These are phyloP conservation scores for Mycosphaerelloides madeirae DNA, from an alignment of 2,329 filamentous ascomycete genomes.

Conservation along the genomic window DNA sequence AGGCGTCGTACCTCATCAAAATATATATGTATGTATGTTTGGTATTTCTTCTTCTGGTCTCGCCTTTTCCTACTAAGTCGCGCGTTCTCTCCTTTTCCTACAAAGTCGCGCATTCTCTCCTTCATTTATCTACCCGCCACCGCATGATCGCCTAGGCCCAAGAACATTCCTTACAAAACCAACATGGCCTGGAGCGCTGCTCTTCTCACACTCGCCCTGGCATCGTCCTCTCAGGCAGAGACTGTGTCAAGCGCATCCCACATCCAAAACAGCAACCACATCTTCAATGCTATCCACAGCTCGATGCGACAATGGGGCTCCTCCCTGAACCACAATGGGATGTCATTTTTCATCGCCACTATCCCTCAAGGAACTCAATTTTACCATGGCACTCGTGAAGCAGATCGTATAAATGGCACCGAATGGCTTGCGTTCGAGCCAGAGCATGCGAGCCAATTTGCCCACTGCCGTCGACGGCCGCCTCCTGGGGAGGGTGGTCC, in stretches of 20 bases:
- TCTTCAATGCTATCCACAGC: slow-evolving; percentile 70
- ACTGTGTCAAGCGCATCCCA: background rate
- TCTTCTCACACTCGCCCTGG: too few species aligned
- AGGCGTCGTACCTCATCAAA: too few species aligned
- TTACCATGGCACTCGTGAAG: slow-evolving; percentile 58
- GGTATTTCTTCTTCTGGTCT: too few species aligned
- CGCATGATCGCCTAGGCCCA: too few species aligned
- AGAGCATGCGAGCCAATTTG: slow-evolving; percentile 66
- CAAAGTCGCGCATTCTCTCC: too few species aligned
- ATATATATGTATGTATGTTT: too few species aligned
- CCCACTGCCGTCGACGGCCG: slow-evolving; percentile 32
- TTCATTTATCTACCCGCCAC: too few species aligned
- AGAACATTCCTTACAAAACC: too few species aligned
- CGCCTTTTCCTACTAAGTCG: too few species aligned
- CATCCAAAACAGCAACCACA: slow-evolving; percentile 28
- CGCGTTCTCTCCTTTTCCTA: too few species aligned
- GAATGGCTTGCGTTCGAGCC: slow-evolving; percentile 76
- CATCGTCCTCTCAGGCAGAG: too few species aligned
- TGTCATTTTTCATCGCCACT: slow-evolving; percentile 63
- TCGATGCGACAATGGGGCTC: slow-evolving; percentile 72
- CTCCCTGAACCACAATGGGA: slow-evolving; percentile 68
- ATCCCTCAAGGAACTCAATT: slow-evolving; percentile 61
- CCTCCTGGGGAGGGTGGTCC: slow-evolving; percentile 12
- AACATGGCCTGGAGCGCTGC: too few species aligned
- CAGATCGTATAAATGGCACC: slow-evolving; percentile 47